Evolutionary conservation across 495 filamentous ascomycete species (phyloP).

Genomic region (Staphylotrichum longicolle): DNA sequence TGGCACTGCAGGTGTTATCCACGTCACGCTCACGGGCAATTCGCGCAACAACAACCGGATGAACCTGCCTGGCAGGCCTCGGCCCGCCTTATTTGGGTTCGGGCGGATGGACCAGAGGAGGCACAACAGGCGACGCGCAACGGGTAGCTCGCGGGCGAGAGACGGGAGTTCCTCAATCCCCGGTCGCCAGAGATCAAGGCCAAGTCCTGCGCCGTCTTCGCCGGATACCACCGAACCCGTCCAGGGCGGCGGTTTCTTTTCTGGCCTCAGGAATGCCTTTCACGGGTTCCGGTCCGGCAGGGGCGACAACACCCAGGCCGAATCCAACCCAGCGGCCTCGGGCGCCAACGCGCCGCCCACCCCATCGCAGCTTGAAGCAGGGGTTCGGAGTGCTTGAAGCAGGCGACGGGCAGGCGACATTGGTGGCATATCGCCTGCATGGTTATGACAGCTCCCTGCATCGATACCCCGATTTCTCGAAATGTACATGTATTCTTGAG

Average conservation of each 20-base stretch:
- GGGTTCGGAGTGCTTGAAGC: conserved; percentile 18
- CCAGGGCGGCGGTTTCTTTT: conserved; percentile 17
- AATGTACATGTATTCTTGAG: conserved; percentile 22
- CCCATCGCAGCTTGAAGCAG: conserved; percentile 40
- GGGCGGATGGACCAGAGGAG: conserved; percentile 20
- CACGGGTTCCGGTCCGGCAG: conserved; percentile 19
- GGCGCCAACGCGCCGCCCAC: conserved; percentile 27
- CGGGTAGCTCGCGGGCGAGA: background rate
- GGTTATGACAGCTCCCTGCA: too few relatives aligned
- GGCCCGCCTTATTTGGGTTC: conserved; percentile 30
- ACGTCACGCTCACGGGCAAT: conserved; percentile 26
- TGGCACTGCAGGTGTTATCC: conserved; percentile 26
- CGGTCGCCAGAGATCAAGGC: conserved; percentile 7
- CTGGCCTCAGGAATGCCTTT: conserved; percentile 22
- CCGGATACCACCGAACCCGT: background rate
- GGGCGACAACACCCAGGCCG: conserved; percentile 4
- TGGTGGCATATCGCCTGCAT: conserved; percentile 1
- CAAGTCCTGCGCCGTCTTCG: conserved; percentile 5
- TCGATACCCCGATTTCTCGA: conserved; percentile 20
- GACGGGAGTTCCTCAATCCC: background rate
- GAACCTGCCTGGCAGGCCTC: conserved; percentile 39
- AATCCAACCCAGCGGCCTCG: conserved; percentile 10
- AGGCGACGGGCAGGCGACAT: background rate
- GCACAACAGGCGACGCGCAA: background rate
- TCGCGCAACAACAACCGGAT: conserved; percentile 37